Evolutionary conservation across 495 filamentous ascomycete species (phyloP).

Genomic region (Penicillium paradoxum): DNA sequence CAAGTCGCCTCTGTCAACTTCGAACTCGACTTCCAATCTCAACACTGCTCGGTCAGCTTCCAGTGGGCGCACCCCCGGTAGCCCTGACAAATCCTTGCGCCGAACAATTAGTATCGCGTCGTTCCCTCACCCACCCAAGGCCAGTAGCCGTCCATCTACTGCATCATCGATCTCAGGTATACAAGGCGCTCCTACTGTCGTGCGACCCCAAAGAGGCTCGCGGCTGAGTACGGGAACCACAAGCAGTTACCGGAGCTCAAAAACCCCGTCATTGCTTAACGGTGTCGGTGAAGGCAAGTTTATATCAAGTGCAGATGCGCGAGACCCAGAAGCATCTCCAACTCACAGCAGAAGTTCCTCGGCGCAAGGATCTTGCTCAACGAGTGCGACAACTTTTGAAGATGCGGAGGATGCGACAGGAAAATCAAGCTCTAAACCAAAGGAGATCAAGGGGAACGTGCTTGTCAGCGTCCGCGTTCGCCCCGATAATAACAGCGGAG

Average conservation of each 20-base stretch:
- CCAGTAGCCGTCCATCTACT: constrained; percentile 44
- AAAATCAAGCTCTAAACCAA: constrained; percentile 31
- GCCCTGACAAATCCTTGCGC: constrained; percentile 62
- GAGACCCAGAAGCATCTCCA: constrained; percentile 82
- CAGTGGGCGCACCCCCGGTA: constrained; percentile 28
- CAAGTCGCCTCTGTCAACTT: constrained; percentile 42
- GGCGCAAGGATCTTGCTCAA: constrained; percentile 83
- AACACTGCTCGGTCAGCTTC: constrained; percentile 40
- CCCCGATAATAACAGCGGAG: constrained; percentile 61
- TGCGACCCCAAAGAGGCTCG: constrained; percentile 33
- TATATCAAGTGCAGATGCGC: constrained; percentile 50
- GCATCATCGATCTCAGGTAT: constrained; percentile 34
- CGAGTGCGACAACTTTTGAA: constrained; percentile 82
- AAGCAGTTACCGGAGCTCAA: constrained; percentile 47
- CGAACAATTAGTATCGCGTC: constrained; percentile 86
- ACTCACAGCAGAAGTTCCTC: constrained; percentile 85
- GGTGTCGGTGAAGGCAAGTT: constrained; percentile 71
- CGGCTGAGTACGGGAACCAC: constrained; percentile 37
- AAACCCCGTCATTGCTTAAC: constrained; percentile 70
- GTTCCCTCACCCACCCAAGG: constrained; percentile 83
- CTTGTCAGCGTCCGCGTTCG: constrained; percentile 91
- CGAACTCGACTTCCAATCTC: constrained; percentile 37
- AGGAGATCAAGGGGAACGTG: constrained; percentile 88
- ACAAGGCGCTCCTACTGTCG: constrained; percentile 22
- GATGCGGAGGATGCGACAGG: constrained; percentile 45